Percentiles rank a stretch among this genome's conserved stretches.
Evolutionary conservation across 768 basidiomycete genomes (phyloP).

Genomic region (Asterophora lycoperdoides): DNA sequence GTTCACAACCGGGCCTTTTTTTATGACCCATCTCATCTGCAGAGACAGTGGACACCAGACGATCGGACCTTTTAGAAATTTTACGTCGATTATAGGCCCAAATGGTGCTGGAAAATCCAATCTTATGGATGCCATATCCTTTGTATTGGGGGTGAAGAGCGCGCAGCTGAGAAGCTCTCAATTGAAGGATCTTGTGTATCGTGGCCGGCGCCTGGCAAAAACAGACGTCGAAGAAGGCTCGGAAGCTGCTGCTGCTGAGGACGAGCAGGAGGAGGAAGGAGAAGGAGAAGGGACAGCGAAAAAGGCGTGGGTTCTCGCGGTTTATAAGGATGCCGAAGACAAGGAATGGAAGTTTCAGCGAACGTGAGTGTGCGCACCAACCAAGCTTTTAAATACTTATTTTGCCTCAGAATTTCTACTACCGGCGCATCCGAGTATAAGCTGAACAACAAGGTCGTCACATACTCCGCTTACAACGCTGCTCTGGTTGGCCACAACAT

Average conservation of each 20-base stretch:
- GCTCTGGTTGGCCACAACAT: conserved; percentile 89
- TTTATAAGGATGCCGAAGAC: conserved; percentile 69
- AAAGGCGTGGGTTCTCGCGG: conserved; percentile 94
- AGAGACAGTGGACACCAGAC: conserved; percentile 65
- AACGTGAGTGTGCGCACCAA: conserved; percentile 58
- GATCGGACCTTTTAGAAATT: conserved; percentile 88
- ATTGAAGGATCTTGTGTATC: conserved; percentile 93
- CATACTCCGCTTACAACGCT: conserved; percentile 85
- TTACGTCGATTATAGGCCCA: conserved; percentile 95
- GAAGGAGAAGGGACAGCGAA: conserved; percentile 82
- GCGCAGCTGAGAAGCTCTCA: conserved; percentile 90
- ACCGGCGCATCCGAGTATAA: conserved; percentile 89
- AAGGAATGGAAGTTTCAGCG: conserved; percentile 91
- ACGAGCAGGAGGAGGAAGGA: conserved; percentile 37
- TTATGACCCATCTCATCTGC: not conserved
- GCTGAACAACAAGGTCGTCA: conserved; percentile 75
- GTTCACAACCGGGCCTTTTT: conserved; percentile 9
- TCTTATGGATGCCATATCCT: conserved; percentile 99
- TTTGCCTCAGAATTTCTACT: conserved; percentile 68
- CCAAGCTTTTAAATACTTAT: not conserved
- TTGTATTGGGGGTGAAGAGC: conserved; percentile 95
- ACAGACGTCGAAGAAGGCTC: conserved; percentile 39
- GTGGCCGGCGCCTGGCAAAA: conserved; percentile 68
- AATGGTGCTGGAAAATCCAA: conserved; percentile 99
- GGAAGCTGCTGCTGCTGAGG: conserved; percentile 45